These are phyloP conservation scores for Diplogelasinospora grovesii DNA, from an alignment of 495 filamentous ascomycete genomes.

Conservation along the genomic window DNA sequence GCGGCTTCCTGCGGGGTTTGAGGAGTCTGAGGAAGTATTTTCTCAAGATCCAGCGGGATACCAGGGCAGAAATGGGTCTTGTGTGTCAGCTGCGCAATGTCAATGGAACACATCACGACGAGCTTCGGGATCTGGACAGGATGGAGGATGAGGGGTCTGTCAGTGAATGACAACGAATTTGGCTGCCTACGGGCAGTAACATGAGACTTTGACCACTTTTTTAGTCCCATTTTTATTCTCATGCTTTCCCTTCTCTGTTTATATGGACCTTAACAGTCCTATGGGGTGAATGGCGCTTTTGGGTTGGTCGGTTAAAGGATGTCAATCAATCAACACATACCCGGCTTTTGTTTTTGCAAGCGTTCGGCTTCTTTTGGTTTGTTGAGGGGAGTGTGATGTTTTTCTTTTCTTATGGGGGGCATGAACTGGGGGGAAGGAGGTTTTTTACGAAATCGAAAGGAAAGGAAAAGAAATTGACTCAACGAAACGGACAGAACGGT, in stretches of 20 bases:
- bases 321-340: no score
- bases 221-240: no score
- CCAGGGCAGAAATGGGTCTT: constrained; percentile 50
- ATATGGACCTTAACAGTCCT: no score
- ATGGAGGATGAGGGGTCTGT: constrained; percentile 29
- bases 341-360: background rate
- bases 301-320: no score
- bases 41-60: constrained; percentile 76
- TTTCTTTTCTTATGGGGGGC: background rate
- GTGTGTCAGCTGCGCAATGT: background rate
- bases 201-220: no score
- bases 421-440: background rate
- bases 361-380: no score
- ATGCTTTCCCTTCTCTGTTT: no score
- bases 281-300: no score
- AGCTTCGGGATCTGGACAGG: constrained; percentile 6
- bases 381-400: background rate
- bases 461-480: no score
- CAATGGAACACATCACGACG: constrained; percentile 5
- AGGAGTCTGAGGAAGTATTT: constrained; percentile 78
- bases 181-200: no score
- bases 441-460: no score
- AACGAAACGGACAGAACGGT: no score
- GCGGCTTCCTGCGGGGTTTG: constrained; percentile 83
- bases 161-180: constrained; percentile 26